Evolutionary conservation across 352 stramenopile species (phyloP).

Genomic region (Globisporangium heterothallicum): DNA sequence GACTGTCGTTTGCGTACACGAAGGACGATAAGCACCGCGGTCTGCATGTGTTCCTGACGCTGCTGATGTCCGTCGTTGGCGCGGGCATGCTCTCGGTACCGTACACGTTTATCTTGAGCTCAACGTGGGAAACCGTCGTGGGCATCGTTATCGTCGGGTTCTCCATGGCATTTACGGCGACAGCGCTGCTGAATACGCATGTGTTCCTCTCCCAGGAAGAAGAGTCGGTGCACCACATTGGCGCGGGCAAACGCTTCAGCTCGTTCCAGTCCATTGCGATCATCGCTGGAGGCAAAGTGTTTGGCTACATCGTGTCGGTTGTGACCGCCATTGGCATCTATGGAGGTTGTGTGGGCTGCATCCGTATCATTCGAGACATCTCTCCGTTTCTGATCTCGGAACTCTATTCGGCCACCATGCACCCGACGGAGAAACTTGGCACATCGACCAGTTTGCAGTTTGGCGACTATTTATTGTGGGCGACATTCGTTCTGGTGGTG

Average conservation of each 20-base stretch:
- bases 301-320: slow-evolving; percentile 60
- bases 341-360: slow-evolving; percentile 60
- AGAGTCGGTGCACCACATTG: slow-evolving; percentile 37
- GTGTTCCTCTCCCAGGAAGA: slow-evolving; percentile 44
- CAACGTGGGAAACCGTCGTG: slow-evolving; percentile 33
- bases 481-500: slow-evolving; percentile 42
- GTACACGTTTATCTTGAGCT: slow-evolving; percentile 61
- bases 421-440: slow-evolving; percentile 10
- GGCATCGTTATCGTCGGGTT: slow-evolving; percentile 40
- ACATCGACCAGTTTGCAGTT: slow-evolving; percentile 17
- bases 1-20: slow-evolving; percentile 40
- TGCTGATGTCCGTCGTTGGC: slow-evolving; percentile 75
- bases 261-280: slow-evolving; percentile 68
- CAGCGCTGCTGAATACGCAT: slow-evolving; percentile 50
- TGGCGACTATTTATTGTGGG: slow-evolving; percentile 46
- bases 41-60: slow-evolving; percentile 52
- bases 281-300: slow-evolving; percentile 33
- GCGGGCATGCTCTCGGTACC: slow-evolving; percentile 65
- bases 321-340: slow-evolving; percentile 67
- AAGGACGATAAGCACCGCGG: slow-evolving; percentile 10
- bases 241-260: slow-evolving; percentile 39
- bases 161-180: slow-evolving; percentile 54
- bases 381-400: slow-evolving; percentile 52
- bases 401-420: slow-evolving; percentile 2
- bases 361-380: slow-evolving; percentile 68